Base-by-base conservation (phyloP, 768 basidiomycete species). In the Mycena rosella region DNA sequence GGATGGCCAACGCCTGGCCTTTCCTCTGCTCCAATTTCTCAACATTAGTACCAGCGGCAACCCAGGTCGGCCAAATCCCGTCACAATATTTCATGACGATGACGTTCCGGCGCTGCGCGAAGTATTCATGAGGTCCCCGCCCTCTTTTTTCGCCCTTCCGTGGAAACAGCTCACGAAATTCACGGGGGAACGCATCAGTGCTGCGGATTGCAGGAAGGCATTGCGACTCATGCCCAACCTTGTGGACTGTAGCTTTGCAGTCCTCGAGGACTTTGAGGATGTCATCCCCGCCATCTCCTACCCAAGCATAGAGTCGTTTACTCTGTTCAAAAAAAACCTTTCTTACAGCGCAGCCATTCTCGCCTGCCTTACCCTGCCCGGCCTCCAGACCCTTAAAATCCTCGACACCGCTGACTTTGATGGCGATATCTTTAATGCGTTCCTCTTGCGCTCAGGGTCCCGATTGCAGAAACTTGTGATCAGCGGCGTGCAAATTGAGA, bases 131-230 rank as follows among this genome's bases (percentile, higher is more conserved):
- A 42, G 9, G 18, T n/a, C 20, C 2, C 57, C 53, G 3, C 49
- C 64, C 18, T 26, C 38, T 18, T 11, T 55, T 18, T 27, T 66
- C 27, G 0, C 14, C 2, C 65, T 66, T 42, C 65, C 59, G 8
- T 66, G 59, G 65, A 22, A 38, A 17, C 58, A 66, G 24, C 34
- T 66, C 34, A 52, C 42, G 11, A 66, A 54, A 60, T 66, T 66
- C 53, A 66, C 58, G 14, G 65, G 52, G 0, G 52, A 66, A 53
- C 11, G n/a, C n/a, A n/a, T 38, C 4, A 60, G 55, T 51, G 26
- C 58, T 5, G 20, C 47, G 8, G 26, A 36, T 15, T 65, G 42
- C 42, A 36, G 52, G 34, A 51, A 65, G 13, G 57, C 52, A 18
- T 11, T 60, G n/a, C 9, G 11, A 11, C 22, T 53, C 2, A 60